Conservation (phyloP, 2,329 filamentous ascomycete genomes). For the Ceratocystiopsis brevicomis region DNA sequence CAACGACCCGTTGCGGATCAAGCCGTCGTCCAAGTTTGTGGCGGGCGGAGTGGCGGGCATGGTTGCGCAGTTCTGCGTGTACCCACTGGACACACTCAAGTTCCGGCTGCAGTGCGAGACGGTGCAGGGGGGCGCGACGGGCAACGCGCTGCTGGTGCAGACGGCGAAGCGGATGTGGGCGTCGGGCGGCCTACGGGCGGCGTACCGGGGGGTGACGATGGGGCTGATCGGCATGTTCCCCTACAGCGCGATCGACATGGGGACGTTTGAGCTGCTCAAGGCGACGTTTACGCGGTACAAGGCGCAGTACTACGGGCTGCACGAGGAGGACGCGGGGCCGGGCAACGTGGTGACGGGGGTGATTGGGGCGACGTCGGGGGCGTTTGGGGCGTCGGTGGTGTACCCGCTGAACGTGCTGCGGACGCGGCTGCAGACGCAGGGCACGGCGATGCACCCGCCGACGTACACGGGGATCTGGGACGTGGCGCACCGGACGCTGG, state of each 20-base stretch:
- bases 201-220: constrained; percentile 86
- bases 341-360: constrained; percentile 70
- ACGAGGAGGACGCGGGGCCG: constrained; percentile 67
- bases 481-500: constrained; percentile 65
- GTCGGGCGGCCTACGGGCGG: constrained; percentile 52
- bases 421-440: constrained; percentile 83
- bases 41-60: constrained; percentile 85
- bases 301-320: constrained; percentile 47
- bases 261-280: constrained; percentile 88
- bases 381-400: constrained; percentile 79
- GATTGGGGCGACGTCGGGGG: constrained; percentile 81
- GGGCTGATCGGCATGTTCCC: constrained; percentile 93
- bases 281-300: constrained; percentile 50
- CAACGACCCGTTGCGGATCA: constrained; percentile 59
- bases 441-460: constrained; percentile 73
- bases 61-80: constrained; percentile 91
- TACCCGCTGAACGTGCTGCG: constrained; percentile 90
- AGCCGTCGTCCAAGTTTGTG: constrained; percentile 71
- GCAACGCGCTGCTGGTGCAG: constrained; percentile 62
- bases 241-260: constrained; percentile 90
- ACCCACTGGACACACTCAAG: constrained; percentile 74
- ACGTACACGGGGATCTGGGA: constrained; percentile 87
- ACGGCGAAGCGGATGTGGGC: constrained; percentile 78
- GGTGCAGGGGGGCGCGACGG: constrained; percentile 65
- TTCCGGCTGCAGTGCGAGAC: constrained; percentile 84